Evolutionary conservation across 2,329 filamentous ascomycete genomes (phyloP), one percentile per base, ranked within the genome.

Genomic region (Penicillium decumbens): DNA sequence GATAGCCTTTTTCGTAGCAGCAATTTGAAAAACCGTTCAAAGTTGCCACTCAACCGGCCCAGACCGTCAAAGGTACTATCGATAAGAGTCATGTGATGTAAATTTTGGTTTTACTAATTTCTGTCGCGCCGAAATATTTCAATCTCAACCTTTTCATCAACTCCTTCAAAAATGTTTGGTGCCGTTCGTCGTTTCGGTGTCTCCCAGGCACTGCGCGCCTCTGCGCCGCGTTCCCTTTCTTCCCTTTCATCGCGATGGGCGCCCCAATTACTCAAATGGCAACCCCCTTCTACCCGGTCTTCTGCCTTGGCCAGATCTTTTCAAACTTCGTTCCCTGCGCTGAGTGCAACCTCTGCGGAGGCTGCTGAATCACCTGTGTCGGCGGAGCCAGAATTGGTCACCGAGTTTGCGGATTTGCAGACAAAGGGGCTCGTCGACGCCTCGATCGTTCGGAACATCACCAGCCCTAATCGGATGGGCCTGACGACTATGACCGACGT

Each of bases 401-500:
- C 68, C 10, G 61, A 64, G 24, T 77, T 76, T 50, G 51, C 61
- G 13, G 68, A 75, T 38, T 57, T 77, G 42, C 63, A 58, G 27
- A 56, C 63, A 1, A 56, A 66, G 25, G 65, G 65, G 2, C 51
- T 76, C 41, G 80, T 95, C 37, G 77, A 91, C 64, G 65, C 71
- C 23, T 81, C 77, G 51, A 72, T 96, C 44, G 77, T 95, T 55
- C 65, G 76, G 3, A 79, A 85, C 24, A 83, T 98, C 60, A 87
- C 81, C 1, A 60, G 55, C 20, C 40, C 57, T 41, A 30, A 80
- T 4, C 80, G 82, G 45, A 88, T 97, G 84, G 75, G 79, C 25
- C 85, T 96, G 60, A 80, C 86, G 43, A 82, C 77, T 35, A 97
- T 98, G 93, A 97, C 92, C 20, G 87, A 93, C 20, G 92, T 98